Conservation (phyloP, 352 stramenopile genomes). For the Phytophthora tentaculata region DNA sequence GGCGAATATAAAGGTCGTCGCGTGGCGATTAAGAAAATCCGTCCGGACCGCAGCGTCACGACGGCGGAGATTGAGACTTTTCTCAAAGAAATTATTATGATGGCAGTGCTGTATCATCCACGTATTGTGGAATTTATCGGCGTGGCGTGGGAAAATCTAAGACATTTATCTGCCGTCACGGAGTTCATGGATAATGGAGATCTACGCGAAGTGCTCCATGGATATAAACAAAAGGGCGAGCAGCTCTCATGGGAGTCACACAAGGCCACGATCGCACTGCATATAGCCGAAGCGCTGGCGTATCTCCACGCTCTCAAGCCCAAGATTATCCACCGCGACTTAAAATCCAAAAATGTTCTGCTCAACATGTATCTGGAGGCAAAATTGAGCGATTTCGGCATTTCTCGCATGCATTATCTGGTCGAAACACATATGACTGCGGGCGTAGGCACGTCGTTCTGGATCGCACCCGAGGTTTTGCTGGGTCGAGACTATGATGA, state of each 20-base stretch:
- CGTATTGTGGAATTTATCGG: constrained; percentile 55
- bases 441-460: constrained; percentile 43
- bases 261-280: constrained; percentile 49
- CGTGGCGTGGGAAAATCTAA: constrained; percentile 48
- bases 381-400: constrained; percentile 76
- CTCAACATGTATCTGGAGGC: constrained; percentile 59
- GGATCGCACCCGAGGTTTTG: constrained; percentile 45
- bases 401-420: constrained; percentile 43
- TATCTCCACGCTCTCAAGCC: constrained; percentile 56
- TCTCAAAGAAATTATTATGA: constrained; percentile 50
- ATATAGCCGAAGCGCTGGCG: constrained; percentile 50
- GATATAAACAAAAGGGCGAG: constrained; percentile 37
- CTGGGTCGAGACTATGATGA: constrained; percentile 45
- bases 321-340: constrained; percentile 50
- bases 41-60: constrained; percentile 35
- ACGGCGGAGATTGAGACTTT: constrained; percentile 44
- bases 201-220: constrained; percentile 44
- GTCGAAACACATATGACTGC: constrained; percentile 50
- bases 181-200: constrained; percentile 63
- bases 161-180: constrained; percentile 44
- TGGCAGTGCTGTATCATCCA: constrained; percentile 46
- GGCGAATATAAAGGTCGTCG: constrained; percentile 39
- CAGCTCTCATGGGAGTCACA: constrained; percentile 41
- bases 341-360: constrained; percentile 52
- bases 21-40: constrained; percentile 57